Evolutionary conservation across 2,329 filamentous ascomycete genomes (phyloP).

Genomic region (Botryosphaeria dothidea): DNA sequence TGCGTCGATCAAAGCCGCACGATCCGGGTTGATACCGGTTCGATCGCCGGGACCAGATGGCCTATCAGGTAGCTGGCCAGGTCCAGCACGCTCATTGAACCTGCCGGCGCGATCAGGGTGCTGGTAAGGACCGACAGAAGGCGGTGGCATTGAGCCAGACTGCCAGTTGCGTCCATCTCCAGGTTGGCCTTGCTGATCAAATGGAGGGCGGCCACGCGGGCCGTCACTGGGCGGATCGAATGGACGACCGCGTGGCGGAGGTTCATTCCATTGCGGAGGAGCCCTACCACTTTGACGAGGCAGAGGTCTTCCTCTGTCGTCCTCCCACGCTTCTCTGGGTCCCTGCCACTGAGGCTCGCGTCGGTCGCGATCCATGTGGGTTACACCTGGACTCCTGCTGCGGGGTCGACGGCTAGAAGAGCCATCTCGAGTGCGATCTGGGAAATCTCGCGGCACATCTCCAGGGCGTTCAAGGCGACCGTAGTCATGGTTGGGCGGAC

Average conservation of each 20-base stretch:
- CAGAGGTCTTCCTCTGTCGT: constrained; percentile 36
- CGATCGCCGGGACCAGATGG: constrained; percentile 4
- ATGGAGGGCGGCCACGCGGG: constrained; percentile 27
- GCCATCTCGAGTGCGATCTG: constrained; percentile 37
- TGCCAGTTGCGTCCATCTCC: constrained; percentile 17
- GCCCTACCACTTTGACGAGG: constrained; percentile 25
- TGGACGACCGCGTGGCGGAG: constrained; percentile 1
- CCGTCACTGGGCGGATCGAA: constrained; percentile 6
- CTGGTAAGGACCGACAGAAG: constrained; percentile 13
- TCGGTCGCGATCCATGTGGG: constrained; percentile 29
- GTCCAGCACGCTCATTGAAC: not conserved
- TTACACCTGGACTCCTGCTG: constrained; percentile 40
- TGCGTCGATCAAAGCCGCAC: constrained; percentile 41
- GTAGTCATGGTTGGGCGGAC: constrained; percentile 39
- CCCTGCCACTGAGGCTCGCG: constrained; percentile 32
- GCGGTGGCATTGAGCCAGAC: constrained; percentile 16
- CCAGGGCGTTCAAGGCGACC: constrained; percentile 46
- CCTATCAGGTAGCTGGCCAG: constrained; percentile 1
- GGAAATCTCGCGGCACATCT: constrained; percentile 35
- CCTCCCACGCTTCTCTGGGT: constrained; percentile 33
- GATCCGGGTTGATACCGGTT: constrained; percentile 43
- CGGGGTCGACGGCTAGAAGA: constrained; percentile 42
- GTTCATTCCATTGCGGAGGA: constrained; percentile 13
- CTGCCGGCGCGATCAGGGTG: constrained; percentile 6
- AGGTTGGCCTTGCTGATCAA: constrained; percentile 31